Evolutionary conservation across 2,329 filamentous ascomycete genomes (phyloP).

Genomic region (Aspergillus persii): DNA sequence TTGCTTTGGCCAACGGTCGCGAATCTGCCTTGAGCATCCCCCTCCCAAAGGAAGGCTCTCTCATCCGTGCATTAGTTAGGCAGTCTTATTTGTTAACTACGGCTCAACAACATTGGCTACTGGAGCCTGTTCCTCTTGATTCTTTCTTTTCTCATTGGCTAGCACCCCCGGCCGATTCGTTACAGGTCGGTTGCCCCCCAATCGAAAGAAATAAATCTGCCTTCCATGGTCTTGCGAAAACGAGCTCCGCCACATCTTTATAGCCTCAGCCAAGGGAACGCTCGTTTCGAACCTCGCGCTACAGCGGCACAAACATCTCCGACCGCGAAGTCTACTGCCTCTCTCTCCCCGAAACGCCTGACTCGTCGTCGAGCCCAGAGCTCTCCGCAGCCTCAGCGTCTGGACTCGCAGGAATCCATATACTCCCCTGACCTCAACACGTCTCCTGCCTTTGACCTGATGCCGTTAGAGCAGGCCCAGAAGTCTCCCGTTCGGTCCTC

Average conservation of each 20-base stretch:
- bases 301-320: conserved; percentile 37
- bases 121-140: not conserved
- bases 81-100: not conserved
- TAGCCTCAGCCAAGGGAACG: conserved; percentile 31
- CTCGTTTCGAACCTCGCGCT: conserved; percentile 29
- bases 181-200: not conserved
- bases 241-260: conserved; percentile 36
- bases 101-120: not conserved
- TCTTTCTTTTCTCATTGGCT: conserved; percentile 3
- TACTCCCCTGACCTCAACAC: conserved; percentile 40
- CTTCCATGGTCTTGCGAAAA: conserved; percentile 42
- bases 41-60: conserved; percentile 11
- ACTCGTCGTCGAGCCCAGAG: conserved; percentile 28
- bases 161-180: not conserved
- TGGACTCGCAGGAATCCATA: conserved; percentile 31
- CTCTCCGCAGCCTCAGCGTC: conserved; percentile 24
- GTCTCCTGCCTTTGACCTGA: conserved; percentile 38
- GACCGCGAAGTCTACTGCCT: conserved; percentile 26
- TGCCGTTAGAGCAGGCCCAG: conserved; percentile 38
- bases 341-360: conserved; percentile 27
- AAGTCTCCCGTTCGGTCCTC: conserved; percentile 33
- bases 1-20: conserved; percentile 14
- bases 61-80: conserved; percentile 7
- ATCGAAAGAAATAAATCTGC: conserved; percentile 9
- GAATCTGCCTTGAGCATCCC: conserved; percentile 10